Conservation (phyloP, 495 filamentous ascomycete species). For the Penicillium goetzii region DNA sequence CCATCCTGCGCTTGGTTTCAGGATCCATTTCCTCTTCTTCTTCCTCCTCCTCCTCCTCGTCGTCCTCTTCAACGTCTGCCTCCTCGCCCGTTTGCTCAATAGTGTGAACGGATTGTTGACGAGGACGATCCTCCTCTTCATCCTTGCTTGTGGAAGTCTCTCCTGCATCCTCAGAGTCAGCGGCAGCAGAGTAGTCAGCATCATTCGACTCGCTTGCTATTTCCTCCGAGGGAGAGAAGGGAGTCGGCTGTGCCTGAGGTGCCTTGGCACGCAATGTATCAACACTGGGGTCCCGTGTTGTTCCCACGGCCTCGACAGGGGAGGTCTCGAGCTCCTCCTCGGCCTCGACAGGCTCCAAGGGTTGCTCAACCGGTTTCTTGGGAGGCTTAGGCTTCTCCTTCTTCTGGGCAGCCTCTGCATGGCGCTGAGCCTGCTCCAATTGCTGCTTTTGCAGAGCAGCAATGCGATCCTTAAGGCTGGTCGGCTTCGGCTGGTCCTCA, state of each 20-base stretch:
- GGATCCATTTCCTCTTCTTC: constrained; percentile 93
- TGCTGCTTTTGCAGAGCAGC: constrained; percentile 94
- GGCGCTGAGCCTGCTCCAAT: constrained; percentile 78
- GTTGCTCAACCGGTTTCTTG: constrained; percentile 75
- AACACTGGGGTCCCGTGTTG: constrained; percentile 57
- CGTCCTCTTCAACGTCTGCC: constrained; percentile 55
- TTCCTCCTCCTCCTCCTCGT: constrained; percentile 67
- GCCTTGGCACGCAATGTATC: constrained; percentile 55
- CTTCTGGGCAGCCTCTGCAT: constrained; percentile 76
- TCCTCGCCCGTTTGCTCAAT: constrained; percentile 33
- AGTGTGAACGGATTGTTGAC: constrained; percentile 22
- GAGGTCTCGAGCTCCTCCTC: constrained; percentile 42
- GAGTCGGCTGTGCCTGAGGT: constrained; percentile 48
- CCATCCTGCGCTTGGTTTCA: constrained; percentile 82
- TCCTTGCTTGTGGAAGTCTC: constrained; percentile 75
- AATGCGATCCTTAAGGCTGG: constrained; percentile 91
- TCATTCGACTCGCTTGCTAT: constrained; percentile 80
- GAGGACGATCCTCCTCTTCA: constrained; percentile 63
- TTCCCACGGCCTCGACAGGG: constrained; percentile 46
- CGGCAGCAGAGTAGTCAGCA: constrained; percentile 85
- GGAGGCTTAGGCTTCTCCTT: constrained; percentile 88
- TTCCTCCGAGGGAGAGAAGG: constrained; percentile 54
- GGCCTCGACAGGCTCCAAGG: constrained; percentile 30
- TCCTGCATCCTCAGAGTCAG: constrained; percentile 81
- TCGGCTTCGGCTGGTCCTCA: constrained; percentile 83